These are phyloP conservation scores for Madurella fahalii DNA, from an alignment of 2,329 filamentous ascomycete species.

Conservation along the genomic window DNA sequence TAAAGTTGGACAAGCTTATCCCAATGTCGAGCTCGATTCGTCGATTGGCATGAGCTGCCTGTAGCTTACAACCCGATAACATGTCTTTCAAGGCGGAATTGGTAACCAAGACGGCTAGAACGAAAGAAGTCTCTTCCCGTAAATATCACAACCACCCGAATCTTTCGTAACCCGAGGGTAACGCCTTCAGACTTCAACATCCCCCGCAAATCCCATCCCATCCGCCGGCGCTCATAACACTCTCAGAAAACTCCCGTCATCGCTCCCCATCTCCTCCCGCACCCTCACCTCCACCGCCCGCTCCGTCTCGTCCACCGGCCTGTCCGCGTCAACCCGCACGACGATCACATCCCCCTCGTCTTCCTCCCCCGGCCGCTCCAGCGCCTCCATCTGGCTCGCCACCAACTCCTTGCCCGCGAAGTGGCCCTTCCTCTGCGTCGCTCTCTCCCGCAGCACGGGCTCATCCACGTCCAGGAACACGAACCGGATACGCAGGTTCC, in stretches of 20 bases:
- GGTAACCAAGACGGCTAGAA: too few relatives aligned
- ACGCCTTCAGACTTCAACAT: background rate
- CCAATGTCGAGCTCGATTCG: too few relatives aligned
- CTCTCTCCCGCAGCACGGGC: conserved; percentile 57
- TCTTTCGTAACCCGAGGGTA: background rate
- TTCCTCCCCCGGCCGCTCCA: conserved; percentile 59
- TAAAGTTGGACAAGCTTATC: too few relatives aligned
- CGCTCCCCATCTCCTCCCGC: conserved; percentile 10
- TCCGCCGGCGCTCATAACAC: background rate
- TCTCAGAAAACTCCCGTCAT: background rate
- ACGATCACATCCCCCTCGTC: conserved; percentile 50
- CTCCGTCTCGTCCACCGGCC: conserved; percentile 8
- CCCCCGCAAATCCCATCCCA: background rate
- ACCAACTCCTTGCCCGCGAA: conserved; percentile 76
- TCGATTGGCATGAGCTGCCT: too few relatives aligned
- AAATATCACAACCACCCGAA: too few relatives aligned
- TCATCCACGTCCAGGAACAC: conserved; percentile 66
- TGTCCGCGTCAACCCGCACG: conserved; percentile 40
- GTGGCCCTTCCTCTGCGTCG: conserved; percentile 60
- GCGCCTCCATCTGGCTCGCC: conserved; percentile 61
- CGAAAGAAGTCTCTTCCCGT: too few relatives aligned
- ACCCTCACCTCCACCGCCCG: conserved; percentile 9
- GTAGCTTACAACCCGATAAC: too few relatives aligned
- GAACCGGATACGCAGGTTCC: conserved; percentile 61
- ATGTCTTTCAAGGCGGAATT: too few relatives aligned